A percentile compares a stretch with the other conserved stretches of the same genome.
These are phyloP conservation scores for Phytophthora colocasiae DNA, from an alignment of 352 stramenopile genomes.

Conservation along the genomic window DNA sequence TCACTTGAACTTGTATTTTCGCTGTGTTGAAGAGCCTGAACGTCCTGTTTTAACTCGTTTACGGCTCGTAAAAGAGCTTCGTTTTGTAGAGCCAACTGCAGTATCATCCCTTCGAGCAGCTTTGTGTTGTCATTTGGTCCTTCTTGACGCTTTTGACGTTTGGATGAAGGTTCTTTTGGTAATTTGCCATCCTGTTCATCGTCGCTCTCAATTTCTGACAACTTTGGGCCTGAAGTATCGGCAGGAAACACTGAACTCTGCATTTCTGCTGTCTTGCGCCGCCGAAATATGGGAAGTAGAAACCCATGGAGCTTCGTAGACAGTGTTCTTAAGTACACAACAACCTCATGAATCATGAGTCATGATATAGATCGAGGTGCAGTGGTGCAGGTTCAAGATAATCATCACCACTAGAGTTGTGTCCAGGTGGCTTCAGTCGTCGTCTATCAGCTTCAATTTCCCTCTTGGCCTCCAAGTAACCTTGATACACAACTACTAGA, in stretches of 20 bases:
- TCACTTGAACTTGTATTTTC: constrained; percentile 8
- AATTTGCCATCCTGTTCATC: background rate
- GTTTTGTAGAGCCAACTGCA: constrained; percentile 67
- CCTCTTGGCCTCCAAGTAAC: constrained; percentile 40
- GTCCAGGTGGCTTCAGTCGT: background rate
- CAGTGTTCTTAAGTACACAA: constrained; percentile 7
- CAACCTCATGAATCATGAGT: too few species aligned
- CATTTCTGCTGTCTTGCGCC: constrained; percentile 16
- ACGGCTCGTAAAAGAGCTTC: constrained; percentile 55
- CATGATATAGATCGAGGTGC: constrained; percentile 18
- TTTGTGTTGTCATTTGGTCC: constrained; percentile 33
- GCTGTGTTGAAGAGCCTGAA: constrained; percentile 31
- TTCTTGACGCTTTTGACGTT: constrained; percentile 4
- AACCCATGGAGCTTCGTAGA: constrained; percentile 1
- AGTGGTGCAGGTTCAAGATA: constrained; percentile 13
- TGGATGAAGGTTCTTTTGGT: background rate
- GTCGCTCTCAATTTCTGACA: constrained; percentile 13
- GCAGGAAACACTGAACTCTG: constrained; percentile 22
- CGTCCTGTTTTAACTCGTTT: constrained; percentile 48
- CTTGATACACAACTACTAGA: constrained; percentile 54
- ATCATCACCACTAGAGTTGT: constrained; percentile 5
- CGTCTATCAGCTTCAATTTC: constrained; percentile 31
- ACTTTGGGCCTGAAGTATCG: constrained; percentile 1
- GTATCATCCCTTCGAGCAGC: constrained; percentile 59
- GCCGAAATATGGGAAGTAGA: background rate